Percentiles rank a stretch among this genome's conserved stretches.
These are phyloP conservation scores for Beauveria caledonica DNA, from an alignment of 2,329 filamentous ascomycete species.

Conservation along the genomic window DNA sequence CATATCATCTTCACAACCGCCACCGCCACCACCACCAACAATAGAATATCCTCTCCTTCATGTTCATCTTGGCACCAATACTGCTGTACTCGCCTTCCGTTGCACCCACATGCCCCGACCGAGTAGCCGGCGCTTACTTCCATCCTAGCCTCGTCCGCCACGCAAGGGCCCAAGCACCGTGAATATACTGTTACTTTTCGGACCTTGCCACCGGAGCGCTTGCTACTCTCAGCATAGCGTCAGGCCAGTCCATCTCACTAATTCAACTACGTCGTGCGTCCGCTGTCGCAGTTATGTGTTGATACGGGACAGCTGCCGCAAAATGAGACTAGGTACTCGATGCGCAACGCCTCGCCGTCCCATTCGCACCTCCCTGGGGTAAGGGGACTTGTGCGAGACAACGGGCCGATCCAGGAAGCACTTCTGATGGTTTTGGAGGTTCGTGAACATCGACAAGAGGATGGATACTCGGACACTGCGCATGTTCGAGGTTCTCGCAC, in stretches of 20 bases:
- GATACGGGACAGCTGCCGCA: background rate
- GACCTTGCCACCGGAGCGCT: background rate
- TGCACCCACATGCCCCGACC: conserved; percentile 8
- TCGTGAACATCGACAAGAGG: background rate
- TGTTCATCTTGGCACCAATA: background rate
- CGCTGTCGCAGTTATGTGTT: background rate
- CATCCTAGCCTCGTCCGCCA: background rate
- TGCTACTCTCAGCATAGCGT: background rate
- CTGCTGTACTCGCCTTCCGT: background rate
- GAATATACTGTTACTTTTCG: background rate
- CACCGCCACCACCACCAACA: background rate
- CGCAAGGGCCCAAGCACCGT: background rate
- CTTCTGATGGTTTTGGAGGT: background rate
- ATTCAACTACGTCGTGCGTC: background rate
- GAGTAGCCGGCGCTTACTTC: conserved; percentile 9
- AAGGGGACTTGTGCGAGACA: conserved; percentile 6
- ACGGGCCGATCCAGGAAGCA: conserved; percentile 8
- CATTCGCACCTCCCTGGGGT: background rate
- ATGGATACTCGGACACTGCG: background rate
- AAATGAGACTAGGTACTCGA: background rate
- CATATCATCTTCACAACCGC: background rate
- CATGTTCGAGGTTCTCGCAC: background rate
- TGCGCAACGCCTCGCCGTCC: background rate
- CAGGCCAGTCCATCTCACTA: background rate
- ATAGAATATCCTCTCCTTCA: background rate